phyloP scores from a whole-genome alignment of 352 stramenopile genomes.

The Phytophthora chlamydospora region DNA sequence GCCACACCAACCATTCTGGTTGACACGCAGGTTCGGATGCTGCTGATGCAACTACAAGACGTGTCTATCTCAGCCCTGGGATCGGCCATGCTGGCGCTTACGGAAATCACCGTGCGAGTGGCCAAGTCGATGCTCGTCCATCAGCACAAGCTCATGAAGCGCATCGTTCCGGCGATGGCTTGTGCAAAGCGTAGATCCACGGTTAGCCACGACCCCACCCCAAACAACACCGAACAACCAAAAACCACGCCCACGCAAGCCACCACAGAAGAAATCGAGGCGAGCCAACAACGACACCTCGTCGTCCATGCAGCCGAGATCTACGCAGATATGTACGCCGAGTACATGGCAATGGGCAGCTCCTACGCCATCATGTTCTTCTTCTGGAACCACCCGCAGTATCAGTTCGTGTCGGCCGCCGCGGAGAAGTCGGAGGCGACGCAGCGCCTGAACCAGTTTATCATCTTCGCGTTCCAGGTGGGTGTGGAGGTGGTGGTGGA shows the following conservation, averaged over 20 bases:
- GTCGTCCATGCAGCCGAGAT: conserved; percentile 33
- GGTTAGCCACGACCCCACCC: background rate
- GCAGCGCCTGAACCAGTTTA: background rate
- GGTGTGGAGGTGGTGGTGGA: conserved; percentile 23
- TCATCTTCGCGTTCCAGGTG: conserved; percentile 20
- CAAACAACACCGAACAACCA: background rate
- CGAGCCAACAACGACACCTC: background rate
- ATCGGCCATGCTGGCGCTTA: conserved; percentile 17
- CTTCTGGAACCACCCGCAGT: conserved; percentile 41
- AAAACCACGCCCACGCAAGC: background rate
- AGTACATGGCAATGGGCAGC: conserved; percentile 52
- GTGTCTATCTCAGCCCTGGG: conserved; percentile 18
- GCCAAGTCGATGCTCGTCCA: conserved; percentile 24
- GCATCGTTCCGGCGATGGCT: background rate
- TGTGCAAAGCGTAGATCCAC: background rate
- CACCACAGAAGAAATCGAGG: background rate
- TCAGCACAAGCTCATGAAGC: background rate
- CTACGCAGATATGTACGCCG: conserved; percentile 45
- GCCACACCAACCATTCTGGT: conserved; percentile 39
- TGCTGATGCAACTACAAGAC: conserved; percentile 30
- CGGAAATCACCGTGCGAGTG: conserved; percentile 30
- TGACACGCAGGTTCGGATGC: conserved; percentile 40
- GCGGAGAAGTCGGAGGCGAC: background rate
- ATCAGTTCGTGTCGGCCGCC: background rate
- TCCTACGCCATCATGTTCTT: conserved; percentile 42